Base-by-base conservation (phyloP, 169 alveolate species). In the Eimeria acervulina region DNA sequence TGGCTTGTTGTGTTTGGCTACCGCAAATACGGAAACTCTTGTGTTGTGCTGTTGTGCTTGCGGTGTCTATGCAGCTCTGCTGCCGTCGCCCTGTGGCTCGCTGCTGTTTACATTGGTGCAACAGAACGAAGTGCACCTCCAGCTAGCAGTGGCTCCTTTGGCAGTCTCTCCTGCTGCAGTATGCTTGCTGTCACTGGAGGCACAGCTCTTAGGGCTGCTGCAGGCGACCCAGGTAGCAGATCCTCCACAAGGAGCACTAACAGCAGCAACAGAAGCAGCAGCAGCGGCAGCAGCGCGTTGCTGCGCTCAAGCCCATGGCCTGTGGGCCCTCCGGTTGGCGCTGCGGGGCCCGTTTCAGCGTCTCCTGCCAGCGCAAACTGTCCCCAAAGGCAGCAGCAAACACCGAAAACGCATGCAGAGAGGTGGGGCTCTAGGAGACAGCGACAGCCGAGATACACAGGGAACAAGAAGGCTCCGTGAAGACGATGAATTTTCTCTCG, bases 311-410 rank as follows among this genome's bases (percentile, higher is more conserved):
- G 76, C 72, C 74, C 92, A 84, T 21, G 78, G 52, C n/a, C 55
- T 84, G 59, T 84, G 92, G 92, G 92, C 92, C 36, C 76, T 84
- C 78, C 76, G 76, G 19, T 5, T 84, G 92, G 92, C 92, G n/a
- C 78, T 84, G 51, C 47, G 92, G 63, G 92, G 92, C 52, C 92
- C 92, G 55, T 55, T 51, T 33, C 92, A 84, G 55, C 92, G 92
- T 4, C 36, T 40, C 1, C 78, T 55, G 26, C n/a, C 47, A 13
- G 47, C 78, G 12, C 52, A n/a, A 70, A n/a, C 44, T 12, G 66
- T 10, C 26, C 66, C 70, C 26, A 38, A 80, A 80, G 70, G 47
- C 26, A 47, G 2, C 70, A 44, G 2, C 44, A 80, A 80, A 80
- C 7, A n/a, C 5, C 21, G 23, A 23, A 47, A 15, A 19, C 36